These are phyloP conservation scores for Sanguinoderma infundibulare DNA, from an alignment of 1,284 basidiomycete genomes.

Conservation along the genomic window DNA sequence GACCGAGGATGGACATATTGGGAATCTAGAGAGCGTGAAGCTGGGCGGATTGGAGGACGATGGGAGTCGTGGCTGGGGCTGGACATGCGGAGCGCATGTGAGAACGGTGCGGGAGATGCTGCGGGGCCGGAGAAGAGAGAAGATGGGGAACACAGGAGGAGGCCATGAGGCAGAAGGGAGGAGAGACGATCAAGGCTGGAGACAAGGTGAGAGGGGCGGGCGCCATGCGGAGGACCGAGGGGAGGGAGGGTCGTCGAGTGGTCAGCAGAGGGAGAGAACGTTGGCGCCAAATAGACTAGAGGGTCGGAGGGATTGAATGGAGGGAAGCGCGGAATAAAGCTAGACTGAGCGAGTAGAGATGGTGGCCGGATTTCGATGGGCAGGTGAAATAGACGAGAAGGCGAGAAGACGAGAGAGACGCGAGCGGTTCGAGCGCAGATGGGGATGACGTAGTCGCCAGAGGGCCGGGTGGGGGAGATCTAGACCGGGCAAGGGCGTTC, in stretches of 20 bases:
- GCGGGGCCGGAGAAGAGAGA: conserved; percentile 14
- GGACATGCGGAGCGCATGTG: conserved; percentile 11
- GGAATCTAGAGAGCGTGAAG: neutral
- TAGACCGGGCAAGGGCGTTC: conserved; percentile 4
- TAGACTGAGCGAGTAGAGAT: too few relatives aligned
- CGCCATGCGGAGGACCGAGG: conserved; percentile 19
- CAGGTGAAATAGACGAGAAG: neutral
- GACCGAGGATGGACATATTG: conserved; percentile 9
- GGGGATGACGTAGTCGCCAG: conserved; percentile 1
- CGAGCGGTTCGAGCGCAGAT: neutral
- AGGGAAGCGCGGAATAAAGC: neutral
- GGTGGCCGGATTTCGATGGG: neutral
- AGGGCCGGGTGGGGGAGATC: conserved; percentile 4
- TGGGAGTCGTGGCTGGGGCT: neutral
- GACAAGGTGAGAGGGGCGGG: conserved; percentile 2
- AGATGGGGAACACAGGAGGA: conserved; percentile 1
- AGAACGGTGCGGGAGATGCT: conserved; percentile 8
- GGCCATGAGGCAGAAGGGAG: conserved; percentile 14
- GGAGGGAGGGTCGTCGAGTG: conserved; percentile 1
- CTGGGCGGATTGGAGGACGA: neutral
- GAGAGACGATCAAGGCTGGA: conserved; percentile 8
- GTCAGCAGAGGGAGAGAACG: conserved; percentile 1
- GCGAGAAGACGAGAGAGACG: conserved; percentile 6
- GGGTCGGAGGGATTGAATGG: conserved; percentile 14
- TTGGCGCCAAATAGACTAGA: conserved; percentile 1